Conservation (phyloP, 441 rosid species). For the Erysimum cheiri region DNA sequence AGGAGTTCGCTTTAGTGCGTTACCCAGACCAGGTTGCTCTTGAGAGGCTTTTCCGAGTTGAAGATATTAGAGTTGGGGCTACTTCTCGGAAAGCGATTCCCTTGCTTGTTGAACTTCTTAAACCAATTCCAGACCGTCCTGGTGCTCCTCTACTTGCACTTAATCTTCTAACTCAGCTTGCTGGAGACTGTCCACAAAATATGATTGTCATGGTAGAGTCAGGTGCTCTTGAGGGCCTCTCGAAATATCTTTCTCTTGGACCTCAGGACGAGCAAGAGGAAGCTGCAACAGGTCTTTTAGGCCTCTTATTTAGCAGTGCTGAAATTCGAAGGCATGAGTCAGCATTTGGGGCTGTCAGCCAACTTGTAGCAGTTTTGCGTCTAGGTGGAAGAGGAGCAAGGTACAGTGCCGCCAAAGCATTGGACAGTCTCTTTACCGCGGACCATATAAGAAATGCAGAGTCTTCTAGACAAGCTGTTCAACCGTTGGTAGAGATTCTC, state of each 20-base stretch:
- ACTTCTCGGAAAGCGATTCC: constrained; percentile 99
- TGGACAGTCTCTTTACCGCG: constrained; percentile 96
- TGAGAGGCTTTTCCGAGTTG: constrained; percentile 98
- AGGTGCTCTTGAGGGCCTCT: constrained; percentile 94
- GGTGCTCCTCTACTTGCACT: constrained; percentile 97
- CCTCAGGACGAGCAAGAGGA: constrained; percentile 99
- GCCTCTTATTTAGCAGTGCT: constrained; percentile 86
- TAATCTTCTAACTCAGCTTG: constrained; percentile 92
- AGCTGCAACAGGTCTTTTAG: constrained; percentile 97
- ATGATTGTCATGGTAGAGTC: constrained; percentile 98
- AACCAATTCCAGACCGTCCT: constrained; percentile 99
- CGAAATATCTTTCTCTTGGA: constrained; percentile 98
- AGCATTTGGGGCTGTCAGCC: constrained; percentile 95
- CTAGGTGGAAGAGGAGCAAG: constrained; percentile 99
- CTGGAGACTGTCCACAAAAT: constrained; percentile 90
- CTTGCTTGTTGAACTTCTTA: constrained; percentile 94
- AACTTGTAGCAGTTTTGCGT: constrained; percentile 97
- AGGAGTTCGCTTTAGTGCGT: constrained; percentile 78
- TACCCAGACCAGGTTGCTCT: constrained; percentile 99
- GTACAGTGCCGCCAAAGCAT: constrained; percentile 96
- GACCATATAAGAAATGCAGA: constrained; percentile 99
- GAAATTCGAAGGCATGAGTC: constrained; percentile 99
- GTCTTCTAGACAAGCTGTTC: constrained; percentile 93
- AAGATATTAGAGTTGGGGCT: constrained; percentile 98
- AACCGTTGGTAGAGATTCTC: constrained; percentile 98